Percentiles rank a stretch among this genome's conserved stretches.
Conservation (phyloP, 2,329 filamentous ascomycete genomes). For the Grosmannia serpens region DNA sequence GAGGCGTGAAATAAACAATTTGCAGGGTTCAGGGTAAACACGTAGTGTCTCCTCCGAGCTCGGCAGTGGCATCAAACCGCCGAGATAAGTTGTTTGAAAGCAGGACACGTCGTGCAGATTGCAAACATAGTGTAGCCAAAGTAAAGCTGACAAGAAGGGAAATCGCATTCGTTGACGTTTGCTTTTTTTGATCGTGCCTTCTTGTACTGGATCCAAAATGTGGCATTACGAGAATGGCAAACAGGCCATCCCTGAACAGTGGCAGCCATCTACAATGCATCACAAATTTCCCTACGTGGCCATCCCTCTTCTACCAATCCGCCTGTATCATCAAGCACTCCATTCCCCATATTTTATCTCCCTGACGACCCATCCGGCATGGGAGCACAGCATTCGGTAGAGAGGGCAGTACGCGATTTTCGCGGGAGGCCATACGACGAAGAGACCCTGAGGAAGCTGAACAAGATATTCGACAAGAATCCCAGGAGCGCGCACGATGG, state of each 20-base stretch:
- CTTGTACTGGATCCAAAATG: background rate
- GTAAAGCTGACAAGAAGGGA: background rate
- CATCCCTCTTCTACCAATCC: background rate
- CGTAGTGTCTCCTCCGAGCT: too few species aligned
- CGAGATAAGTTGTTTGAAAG: too few species aligned
- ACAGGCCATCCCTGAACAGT: background rate
- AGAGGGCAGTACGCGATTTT: conserved; percentile 7
- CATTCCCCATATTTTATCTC: background rate
- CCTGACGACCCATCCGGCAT: background rate
- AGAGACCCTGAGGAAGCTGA: conserved; percentile 5
- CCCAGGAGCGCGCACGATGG: conserved; percentile 6
- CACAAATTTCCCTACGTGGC: background rate
- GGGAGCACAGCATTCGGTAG: conserved; percentile 9
- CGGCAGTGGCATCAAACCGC: too few species aligned
- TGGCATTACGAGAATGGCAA: too few species aligned
- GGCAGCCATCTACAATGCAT: background rate
- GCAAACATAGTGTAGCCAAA: background rate
- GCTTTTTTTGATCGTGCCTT: background rate
- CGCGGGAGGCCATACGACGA: conserved; percentile 6
- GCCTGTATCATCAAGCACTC: background rate
- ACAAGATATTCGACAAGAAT: conserved; percentile 8
- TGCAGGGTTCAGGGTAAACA: too few species aligned
- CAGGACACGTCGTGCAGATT: too few species aligned
- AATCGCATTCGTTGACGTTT: background rate
- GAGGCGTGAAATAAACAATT: too few species aligned